phyloP scores from a whole-genome alignment of 1,284 basidiomycete genomes.

The Tilletia setariae region DNA sequence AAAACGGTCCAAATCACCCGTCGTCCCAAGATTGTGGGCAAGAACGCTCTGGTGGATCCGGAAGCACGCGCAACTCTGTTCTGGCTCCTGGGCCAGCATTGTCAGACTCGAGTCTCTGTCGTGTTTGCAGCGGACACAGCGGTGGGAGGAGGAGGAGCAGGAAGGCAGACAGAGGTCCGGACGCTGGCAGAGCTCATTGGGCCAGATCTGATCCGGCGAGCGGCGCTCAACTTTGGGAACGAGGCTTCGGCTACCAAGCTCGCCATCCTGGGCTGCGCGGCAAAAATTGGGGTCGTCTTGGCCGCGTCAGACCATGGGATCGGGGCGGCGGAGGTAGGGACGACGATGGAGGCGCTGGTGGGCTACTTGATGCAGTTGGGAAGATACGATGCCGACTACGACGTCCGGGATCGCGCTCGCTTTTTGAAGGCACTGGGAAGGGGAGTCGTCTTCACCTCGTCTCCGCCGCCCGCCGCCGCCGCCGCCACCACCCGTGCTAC shows the following conservation, averaged over 20 bases:
- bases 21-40: constrained; percentile 31
- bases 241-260: constrained; percentile 37
- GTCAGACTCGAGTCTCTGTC: constrained; percentile 16
- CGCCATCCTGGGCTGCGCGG: constrained; percentile 41
- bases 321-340: not conserved
- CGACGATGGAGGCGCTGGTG: constrained; percentile 15
- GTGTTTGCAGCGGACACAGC: not conserved
- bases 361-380: constrained; percentile 38
- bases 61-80: constrained; percentile 38
- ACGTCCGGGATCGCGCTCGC: constrained; percentile 46
- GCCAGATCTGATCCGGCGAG: constrained; percentile 46
- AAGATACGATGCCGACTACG: constrained; percentile 37
- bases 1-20: constrained; percentile 15
- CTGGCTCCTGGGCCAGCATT: constrained; percentile 50
- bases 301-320: constrained; percentile 13
- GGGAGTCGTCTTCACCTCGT: not conserved
- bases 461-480: not conserved
- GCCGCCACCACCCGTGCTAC: not conserved
- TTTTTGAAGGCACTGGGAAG: constrained; percentile 37
- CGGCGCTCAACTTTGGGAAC: constrained; percentile 43
- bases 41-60: constrained; percentile 31
- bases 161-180: not conserved
- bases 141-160: not conserved
- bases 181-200: constrained; percentile 42
- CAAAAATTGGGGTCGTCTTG: constrained; percentile 38